phyloP scores from a whole-genome alignment of 768 basidiomycete species.

The Termitomyces sp. region DNA sequence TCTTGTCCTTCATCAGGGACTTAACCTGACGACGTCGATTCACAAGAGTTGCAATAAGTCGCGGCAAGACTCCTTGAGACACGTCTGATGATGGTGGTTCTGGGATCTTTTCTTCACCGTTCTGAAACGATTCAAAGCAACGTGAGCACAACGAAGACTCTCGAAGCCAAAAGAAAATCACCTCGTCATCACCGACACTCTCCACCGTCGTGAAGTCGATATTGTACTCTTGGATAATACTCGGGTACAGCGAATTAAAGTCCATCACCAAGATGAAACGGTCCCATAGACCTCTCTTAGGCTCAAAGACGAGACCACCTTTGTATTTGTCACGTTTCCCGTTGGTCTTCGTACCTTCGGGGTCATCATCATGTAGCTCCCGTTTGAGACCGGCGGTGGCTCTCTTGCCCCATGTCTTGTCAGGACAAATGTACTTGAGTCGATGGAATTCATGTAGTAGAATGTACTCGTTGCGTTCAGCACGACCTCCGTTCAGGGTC shows the following conservation, averaged over 20 bases:
- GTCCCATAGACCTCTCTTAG: constrained; percentile 94
- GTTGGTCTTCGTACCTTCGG: constrained; percentile 57
- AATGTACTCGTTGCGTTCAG: constrained; percentile 99
- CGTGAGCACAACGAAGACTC: background rate
- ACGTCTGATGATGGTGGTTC: constrained; percentile 74
- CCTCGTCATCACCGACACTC: constrained; percentile 56
- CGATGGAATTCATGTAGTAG: constrained; percentile 96
- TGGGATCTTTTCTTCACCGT: constrained; percentile 80
- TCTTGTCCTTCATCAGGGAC: constrained; percentile 86
- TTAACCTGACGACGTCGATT: constrained; percentile 88
- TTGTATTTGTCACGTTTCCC: constrained; percentile 92
- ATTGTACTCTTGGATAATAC: constrained; percentile 99
- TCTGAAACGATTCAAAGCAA: constrained; percentile 14
- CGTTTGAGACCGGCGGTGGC: constrained; percentile 38
- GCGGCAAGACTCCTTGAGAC: constrained; percentile 86
- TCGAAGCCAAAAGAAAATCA: background rate
- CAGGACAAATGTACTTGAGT: constrained; percentile 93
- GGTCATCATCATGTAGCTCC: constrained; percentile 48
- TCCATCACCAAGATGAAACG: constrained; percentile 98
- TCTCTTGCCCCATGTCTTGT: constrained; percentile 87
- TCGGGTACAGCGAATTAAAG: constrained; percentile 98
- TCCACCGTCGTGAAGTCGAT: constrained; percentile 98
- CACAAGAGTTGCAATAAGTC: constrained; percentile 96
- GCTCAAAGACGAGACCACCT: constrained; percentile 96
- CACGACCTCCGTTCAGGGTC: constrained; percentile 93